Evolutionary conservation across 148 eudicot species (phyloP), one percentile per base, ranked within the genome.

Genomic region (Linanthus parryae): DNA sequence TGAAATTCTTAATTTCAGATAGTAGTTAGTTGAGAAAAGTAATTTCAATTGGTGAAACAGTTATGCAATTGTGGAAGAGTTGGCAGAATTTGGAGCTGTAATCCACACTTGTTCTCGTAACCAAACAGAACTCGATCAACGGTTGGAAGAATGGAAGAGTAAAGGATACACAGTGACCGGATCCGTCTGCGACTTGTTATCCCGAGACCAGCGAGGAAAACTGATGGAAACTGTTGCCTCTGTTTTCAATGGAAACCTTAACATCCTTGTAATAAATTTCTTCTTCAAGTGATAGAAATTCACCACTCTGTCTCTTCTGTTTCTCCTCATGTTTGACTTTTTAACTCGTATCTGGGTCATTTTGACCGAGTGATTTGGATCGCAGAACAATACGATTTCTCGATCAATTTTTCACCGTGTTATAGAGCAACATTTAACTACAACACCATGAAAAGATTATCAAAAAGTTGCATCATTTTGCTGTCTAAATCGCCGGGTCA

Each of bases 31-130:
- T 31, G 35, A 11, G 11, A 5, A 31, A 31, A 31, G 5, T 5
- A 31, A 31, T 37, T 45, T 23, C 14, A 22, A n/a, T 45, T 21
- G 22, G 49, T 23, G 2, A 1, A 30, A 28, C 54, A 75, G 76
- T 16, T 25, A 58, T 39, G 73, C 69, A 8, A 27, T 75, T 44
- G 76, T 75, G 38, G 76, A 75, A 55, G 76, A 70, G 38, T 43
- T 75, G 8, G 66, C 73, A 31, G 44, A 48, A 22, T 63, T 75
- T 14, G 76, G 80, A 3, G 67, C 73, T 1, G 29, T 16, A 10
- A 58, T 69, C 44, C 72, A 70, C 53, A 65, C 62, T 15, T 74
- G 79, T 66, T 49, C 69, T 40, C 54, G 72, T 10, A 74, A 62
- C 10, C 63, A 75, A 56, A 18, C 40, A 19, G 75, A 75, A 18